A percentile compares a stretch with the other conserved stretches of the same genome.
Evolutionary conservation across 2,329 filamentous ascomycete species (phyloP).

Genomic region (Aureobasidium pullulans): DNA sequence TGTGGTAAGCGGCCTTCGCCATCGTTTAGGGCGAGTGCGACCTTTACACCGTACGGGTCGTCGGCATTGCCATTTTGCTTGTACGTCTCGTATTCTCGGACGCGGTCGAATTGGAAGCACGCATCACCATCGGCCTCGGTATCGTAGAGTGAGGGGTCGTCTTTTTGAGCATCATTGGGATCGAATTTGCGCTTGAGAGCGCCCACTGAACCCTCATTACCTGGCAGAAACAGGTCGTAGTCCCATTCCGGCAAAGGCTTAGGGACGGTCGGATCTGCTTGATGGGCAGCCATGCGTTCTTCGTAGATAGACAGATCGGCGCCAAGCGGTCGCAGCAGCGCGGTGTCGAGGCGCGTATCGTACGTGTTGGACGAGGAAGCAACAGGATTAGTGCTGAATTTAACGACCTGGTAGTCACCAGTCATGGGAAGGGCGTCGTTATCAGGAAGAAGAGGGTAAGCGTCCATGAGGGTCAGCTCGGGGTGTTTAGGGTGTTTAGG

Average conservation of each 20-base stretch:
- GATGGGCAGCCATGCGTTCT: conserved; percentile 39
- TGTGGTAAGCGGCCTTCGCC: conserved; percentile 37
- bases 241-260: conserved; percentile 49
- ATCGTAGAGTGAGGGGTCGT: conserved; percentile 47
- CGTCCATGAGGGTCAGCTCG: conserved; percentile 50
- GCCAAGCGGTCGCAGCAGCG: conserved; percentile 48
- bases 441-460: conserved; percentile 55
- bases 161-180: conserved; percentile 44
- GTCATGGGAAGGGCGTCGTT: conserved; percentile 52
- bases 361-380: conserved; percentile 38
- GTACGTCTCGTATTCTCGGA: conserved; percentile 55
- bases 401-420: conserved; percentile 53
- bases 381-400: conserved; percentile 54
- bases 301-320: conserved; percentile 37
- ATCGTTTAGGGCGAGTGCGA: conserved; percentile 53
- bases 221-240: conserved; percentile 54
- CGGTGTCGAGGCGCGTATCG: conserved; percentile 54
- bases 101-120: conserved; percentile 48
- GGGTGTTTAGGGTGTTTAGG: conserved; percentile 54
- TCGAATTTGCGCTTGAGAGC: conserved; percentile 52
- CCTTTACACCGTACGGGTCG: conserved; percentile 46
- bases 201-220: conserved; percentile 39
- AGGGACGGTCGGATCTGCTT: conserved; percentile 43
- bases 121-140: conserved; percentile 25
- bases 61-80: conserved; percentile 45